These are phyloP conservation scores for Viola odorata DNA, from an alignment of 345 rosid genomes.

Conservation along the genomic window DNA sequence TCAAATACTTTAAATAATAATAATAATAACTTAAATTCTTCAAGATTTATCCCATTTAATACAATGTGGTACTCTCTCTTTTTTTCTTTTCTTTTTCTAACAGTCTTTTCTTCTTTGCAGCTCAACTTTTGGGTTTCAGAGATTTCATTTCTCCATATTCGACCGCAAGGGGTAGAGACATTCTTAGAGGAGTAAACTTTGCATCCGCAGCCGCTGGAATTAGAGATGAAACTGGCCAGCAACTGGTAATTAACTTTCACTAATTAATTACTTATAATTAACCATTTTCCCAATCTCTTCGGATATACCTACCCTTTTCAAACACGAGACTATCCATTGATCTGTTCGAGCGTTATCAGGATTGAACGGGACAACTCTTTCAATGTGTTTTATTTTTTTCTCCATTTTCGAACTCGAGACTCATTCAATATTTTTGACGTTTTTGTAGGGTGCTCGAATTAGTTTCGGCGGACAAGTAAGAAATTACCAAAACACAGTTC, in stretches of 20 bases:
- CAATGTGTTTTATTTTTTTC: no score
- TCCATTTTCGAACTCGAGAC: no score
- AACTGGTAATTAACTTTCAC: slow-evolving; percentile 40
- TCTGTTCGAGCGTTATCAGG: no score
- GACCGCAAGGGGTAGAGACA: slow-evolving; percentile 40
- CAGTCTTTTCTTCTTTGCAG: slow-evolving; percentile 26
- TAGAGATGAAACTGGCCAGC: slow-evolving; percentile 74
- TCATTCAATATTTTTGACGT: not conserved
- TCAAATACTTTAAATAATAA: no score
- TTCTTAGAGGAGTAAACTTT: slow-evolving; percentile 65
- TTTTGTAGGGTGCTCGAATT: slow-evolving; percentile 62
- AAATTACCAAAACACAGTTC: slow-evolving; percentile 56
- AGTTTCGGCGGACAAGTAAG: slow-evolving; percentile 66
- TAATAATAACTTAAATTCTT: no score
- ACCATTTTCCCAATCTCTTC: no score
- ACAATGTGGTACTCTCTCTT: no score
- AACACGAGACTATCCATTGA: no score
- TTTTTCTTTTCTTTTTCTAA: not conserved
- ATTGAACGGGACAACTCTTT: no score
- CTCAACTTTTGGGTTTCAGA: slow-evolving; percentile 66
- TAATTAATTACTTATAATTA: no score
- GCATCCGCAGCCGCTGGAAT: slow-evolving; percentile 94
- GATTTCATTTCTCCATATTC: slow-evolving; percentile 50
- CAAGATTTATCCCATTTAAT: no score
- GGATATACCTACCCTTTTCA: no score